Base-by-base conservation (phyloP, 1,284 basidiomycete genomes). In the Ganoderma lucidum region DNA sequence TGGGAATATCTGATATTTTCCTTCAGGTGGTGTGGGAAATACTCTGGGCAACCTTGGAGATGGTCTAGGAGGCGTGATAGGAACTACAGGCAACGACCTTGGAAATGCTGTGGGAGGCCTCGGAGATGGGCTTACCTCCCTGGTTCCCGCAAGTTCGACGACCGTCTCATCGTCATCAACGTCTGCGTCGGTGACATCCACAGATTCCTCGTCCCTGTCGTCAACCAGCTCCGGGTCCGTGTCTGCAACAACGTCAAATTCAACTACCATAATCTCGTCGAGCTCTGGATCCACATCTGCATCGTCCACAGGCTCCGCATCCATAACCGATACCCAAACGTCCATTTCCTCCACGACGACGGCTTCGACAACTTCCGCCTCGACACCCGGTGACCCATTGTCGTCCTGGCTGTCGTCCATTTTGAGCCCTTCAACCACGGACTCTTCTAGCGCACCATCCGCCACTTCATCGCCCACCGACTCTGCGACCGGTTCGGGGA, bases 91-190 rank as follows among this genome's bases (percentile, higher is more conserved):
- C 8, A 37, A 42, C 32, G 59, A 67, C 44, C 41, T 69, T 17
- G 65, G 63, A 5, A 55, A 28, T 56, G 37, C n/a, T 6, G 32
- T 68, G 12, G 61, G 51, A 44, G 63, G 58, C 39, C 15, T 65
- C 30, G 62, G 42, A 8, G 53, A 15, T 9, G n/a, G 30, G 19
- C 53, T 71, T n/a, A 73, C 72, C 6, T 69, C 74, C 19, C n/a
- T 75, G 28, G 71, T 75, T 4, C 66, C 73, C 56, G 73, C 74
- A 10, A 74, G 70, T 48, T 73, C 73, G 15, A 73, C 71, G 8
- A 66, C 37, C 62, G 8, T 59, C 41, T 48, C 63, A 0, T 55
- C 66, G 10, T 45, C 68, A 3, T 12, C 62, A 45, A 60, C 69
- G 28, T 23, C 62, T 15, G 37, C n/a, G 17, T 42, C 61, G n/a